Evolutionary conservation across 1,284 basidiomycete species (phyloP), one percentile per base, ranked within the genome.

Genomic region (Cutaneotrichosporon cavernicola): DNA sequence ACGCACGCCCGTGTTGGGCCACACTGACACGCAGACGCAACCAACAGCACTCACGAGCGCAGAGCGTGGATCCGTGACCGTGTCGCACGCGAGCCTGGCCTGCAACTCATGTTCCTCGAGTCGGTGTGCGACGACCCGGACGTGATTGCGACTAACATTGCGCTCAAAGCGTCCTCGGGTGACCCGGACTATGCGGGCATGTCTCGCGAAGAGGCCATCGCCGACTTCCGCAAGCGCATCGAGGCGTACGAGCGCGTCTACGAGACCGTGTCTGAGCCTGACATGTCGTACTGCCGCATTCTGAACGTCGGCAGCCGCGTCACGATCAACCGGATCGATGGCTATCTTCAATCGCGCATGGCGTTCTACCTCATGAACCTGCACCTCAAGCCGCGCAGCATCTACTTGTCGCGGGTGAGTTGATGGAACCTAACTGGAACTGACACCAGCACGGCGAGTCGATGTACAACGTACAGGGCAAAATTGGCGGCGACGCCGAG

Each of bases 281-380:
- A 91, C 73, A 84, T 96, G 34, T 90, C 88, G 40, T 97, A 92
- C 79, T 85, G 95, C 69, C 87, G 89, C 69, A 94, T 97, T 74
- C 87, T 88, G 62, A 93, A 97, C 72, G 90, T 97, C 31, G 93
- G 94, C 13, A 87, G 86, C 69, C 88, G 90, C 77, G 92, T 93
- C 55, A 89, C 88, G 1, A 86, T 94, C 66, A 90, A 89, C 69
- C 86, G 88, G 69, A 94, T 95, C 60, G 86, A 92, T 71, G 93
- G 95, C 22, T 99, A 99, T 76, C 82, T 99, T 65, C 92, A 97
- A 77, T 93, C 91, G 83, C 89, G 97, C 43, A 96, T 99, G 70
- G 96, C 93, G 4, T 99, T 97, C 82, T 99, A 97, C 81, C 84
- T 99, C 64, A 98, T 97, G 95, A 99, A 99, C 81, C 80, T 98